Base-by-base conservation (phyloP, 495 filamentous ascomycete genomes). In the Xylaria scruposa region DNA sequence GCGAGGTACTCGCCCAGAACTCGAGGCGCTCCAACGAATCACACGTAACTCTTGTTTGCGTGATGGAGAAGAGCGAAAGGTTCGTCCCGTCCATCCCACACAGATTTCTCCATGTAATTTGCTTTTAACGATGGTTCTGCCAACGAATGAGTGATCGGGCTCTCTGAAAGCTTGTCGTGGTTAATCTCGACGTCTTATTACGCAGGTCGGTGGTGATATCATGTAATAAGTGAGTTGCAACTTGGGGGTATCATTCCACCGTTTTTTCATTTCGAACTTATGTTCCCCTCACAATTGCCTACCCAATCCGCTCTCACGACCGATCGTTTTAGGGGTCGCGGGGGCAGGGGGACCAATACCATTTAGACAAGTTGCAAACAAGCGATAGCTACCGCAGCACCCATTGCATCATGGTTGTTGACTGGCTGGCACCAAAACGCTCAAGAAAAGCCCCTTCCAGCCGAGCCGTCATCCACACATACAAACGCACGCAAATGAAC, bases 281-380 rank as follows among this genome's bases (percentile, higher is more conserved):
- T 53, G 10, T 53, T 13, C 49, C 49, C 49, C 54, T 59, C 54
- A n/a, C 44, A 38, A 13, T 36, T 12, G n/a, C 0, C 59, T 38
- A 61, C 59, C 31, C 59, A 42, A 40, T 38, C 59, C 59, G 19
- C 59, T 40, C 59, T 24, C 59, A 24, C 31, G 9, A 61, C 59
- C 10, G 36, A 21, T 19, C 10, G 10, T 13, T 44, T 33, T 54
- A 49, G 56, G 47, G 65, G 65, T 44, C 12, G 29, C 42, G 26
- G 17, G 67, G 29, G 29, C 10, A 26, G 40, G 67, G 53, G 44
- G 36, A 38, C 67, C 67, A 70, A 70, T 70, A 21, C 67, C 17
- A 51, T 70, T 4, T 31, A 61, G n/a, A 70, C 67, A 70, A 70
- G 67, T 70, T 51, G 67, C 67, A 67, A 38, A 42, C 13, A 56